phyloP scores from a whole-genome alignment of 768 basidiomycete genomes.

The Asterophora lycoperdoides region DNA sequence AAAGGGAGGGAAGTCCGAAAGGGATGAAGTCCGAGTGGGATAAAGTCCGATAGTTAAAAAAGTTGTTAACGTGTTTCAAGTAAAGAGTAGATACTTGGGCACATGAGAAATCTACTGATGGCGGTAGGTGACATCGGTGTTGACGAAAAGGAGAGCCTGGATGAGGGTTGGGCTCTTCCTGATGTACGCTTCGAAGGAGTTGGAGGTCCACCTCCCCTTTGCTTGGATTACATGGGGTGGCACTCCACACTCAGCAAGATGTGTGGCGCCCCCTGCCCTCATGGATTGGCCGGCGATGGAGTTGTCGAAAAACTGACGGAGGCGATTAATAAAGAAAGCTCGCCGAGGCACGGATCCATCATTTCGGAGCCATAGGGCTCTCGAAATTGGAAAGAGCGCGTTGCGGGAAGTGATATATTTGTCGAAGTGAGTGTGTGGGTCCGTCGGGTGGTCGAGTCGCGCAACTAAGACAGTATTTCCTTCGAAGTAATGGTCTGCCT shows the following conservation, averaged over 20 bases:
- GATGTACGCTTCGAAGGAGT: constrained; percentile 23
- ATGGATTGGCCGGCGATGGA: constrained; percentile 34
- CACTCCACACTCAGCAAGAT: constrained; percentile 24
- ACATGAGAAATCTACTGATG: too few relatives aligned
- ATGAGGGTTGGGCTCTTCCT: constrained; percentile 17
- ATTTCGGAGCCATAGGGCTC: constrained; percentile 12
- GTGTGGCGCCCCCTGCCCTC: constrained; percentile 34
- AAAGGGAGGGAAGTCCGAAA: too few relatives aligned
- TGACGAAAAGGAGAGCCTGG: too few relatives aligned
- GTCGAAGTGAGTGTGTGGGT: background rate
- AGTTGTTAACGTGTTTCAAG: too few relatives aligned
- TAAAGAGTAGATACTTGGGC: too few relatives aligned
- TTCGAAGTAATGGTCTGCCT: constrained; percentile 19
- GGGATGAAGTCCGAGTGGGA: too few relatives aligned
- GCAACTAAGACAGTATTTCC: constrained; percentile 17
- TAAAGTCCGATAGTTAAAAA: too few relatives aligned
- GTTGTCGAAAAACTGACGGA: constrained; percentile 5
- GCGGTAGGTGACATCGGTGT: too few relatives aligned
- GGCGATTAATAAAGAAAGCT: constrained; percentile 16
- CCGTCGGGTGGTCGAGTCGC: background rate
- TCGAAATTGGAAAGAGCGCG: background rate
- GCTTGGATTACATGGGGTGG: constrained; percentile 29
- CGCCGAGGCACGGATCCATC: constrained; percentile 12
- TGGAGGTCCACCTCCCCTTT: constrained; percentile 31
- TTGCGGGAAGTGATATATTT: constrained; percentile 2